phyloP scores from a whole-genome alignment of 2,329 filamentous ascomycete genomes.

The Sclerotinia trifoliorum region DNA sequence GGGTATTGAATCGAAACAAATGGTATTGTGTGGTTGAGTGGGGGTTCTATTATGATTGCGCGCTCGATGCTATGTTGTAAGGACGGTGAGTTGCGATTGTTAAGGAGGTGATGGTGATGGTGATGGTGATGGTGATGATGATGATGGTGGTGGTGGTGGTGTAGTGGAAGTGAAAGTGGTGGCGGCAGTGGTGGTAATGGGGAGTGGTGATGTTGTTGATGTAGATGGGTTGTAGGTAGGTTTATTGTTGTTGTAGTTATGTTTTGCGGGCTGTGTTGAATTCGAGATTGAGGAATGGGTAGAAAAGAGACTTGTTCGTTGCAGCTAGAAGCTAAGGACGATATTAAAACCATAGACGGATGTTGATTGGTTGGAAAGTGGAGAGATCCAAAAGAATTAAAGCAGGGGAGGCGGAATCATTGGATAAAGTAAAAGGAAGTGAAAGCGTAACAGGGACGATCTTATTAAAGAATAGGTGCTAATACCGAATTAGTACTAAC shows the following conservation, averaged over 20 bases:
- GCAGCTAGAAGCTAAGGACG: constrained; percentile 17
- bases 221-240: not conserved
- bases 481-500: not conserved
- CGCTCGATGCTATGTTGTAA: constrained; percentile 6
- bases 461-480: not conserved
- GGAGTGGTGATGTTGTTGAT: constrained; percentile 23
- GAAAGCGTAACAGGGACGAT: not conserved
- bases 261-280: constrained; percentile 22
- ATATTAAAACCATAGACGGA: not conserved
- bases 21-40: not conserved
- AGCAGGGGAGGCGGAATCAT: constrained; percentile 9
- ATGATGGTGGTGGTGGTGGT: constrained; percentile 14
- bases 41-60: constrained; percentile 5
- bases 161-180: not conserved
- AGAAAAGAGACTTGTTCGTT: constrained; percentile 23
- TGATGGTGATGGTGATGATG: constrained; percentile 20
- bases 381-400: not conserved
- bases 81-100: constrained; percentile 3
- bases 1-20: not conserved
- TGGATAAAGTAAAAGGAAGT: not conserved
- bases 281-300: constrained; percentile 20
- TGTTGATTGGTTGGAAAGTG: not conserved
- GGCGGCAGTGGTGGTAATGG: not conserved
- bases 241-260: constrained; percentile 11
- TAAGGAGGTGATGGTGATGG: not conserved